A percentile compares a stretch with the other conserved stretches of the same genome.
Evolutionary conservation across 352 stramenopile genomes (phyloP).

Genomic region (Phytopythium oedochilum): DNA sequence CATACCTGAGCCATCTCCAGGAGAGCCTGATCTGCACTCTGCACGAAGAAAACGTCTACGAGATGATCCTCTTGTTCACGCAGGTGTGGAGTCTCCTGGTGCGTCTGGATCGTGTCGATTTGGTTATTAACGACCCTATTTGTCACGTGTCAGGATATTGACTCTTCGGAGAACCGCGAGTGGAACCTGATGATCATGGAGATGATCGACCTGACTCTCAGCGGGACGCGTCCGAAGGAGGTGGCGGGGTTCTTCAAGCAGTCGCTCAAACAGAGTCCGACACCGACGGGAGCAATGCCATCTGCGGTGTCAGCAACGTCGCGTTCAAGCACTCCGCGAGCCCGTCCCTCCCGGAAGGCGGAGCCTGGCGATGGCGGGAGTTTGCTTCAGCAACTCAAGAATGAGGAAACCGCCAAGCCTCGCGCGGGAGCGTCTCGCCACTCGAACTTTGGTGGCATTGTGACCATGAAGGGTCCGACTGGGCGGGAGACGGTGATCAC

Average conservation of each 20-base stretch:
- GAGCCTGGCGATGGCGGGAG: slow-evolving; percentile 7
- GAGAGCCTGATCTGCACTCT: slow-evolving; percentile 76
- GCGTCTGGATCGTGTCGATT: too few species aligned
- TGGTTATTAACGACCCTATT: not conserved
- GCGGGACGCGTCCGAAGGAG: slow-evolving; percentile 61
- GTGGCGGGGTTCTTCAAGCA: slow-evolving; percentile 60
- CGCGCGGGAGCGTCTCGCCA: slow-evolving; percentile 47
- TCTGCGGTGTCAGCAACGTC: not conserved
- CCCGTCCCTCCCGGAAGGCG: not conserved
- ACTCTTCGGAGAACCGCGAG: slow-evolving; percentile 76
- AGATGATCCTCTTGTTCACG: slow-evolving; percentile 84
- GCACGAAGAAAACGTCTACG: slow-evolving; percentile 80
- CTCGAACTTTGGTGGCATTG: slow-evolving; percentile 86
- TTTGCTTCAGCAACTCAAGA: slow-evolving; percentile 42
- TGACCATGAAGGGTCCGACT: slow-evolving; percentile 72
- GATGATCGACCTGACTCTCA: slow-evolving; percentile 80
- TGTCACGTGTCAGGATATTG: slow-evolving; percentile 67
- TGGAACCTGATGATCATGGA: slow-evolving; percentile 90
- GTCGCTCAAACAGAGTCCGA: not conserved
- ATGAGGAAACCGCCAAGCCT: slow-evolving; percentile 39
- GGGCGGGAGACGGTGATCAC: slow-evolving; percentile 64
- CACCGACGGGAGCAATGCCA: not conserved
- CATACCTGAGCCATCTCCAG: slow-evolving; percentile 73
- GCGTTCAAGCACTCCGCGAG: not conserved
- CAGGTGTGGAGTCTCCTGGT: slow-evolving; percentile 17